These are phyloP conservation scores for Paramecium sexaurelia DNA, from an alignment of 73 alveolate genomes.

Conservation along the genomic window DNA sequence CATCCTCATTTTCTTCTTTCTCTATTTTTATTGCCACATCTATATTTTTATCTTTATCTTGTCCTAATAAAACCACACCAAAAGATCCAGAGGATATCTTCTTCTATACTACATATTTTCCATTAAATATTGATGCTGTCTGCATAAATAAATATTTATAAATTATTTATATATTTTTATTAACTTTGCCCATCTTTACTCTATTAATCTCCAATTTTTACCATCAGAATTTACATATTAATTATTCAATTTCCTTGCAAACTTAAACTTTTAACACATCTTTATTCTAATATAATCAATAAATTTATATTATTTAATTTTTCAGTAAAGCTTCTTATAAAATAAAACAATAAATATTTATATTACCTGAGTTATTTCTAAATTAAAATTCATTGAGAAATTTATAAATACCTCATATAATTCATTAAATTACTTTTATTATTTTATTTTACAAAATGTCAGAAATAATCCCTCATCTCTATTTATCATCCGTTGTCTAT, in stretches of 20 bases:
- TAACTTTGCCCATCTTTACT: neutral
- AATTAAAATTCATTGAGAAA: neutral
- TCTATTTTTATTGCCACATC: constrained; percentile 67
- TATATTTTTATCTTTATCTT: constrained; percentile 52
- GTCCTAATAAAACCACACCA: constrained; percentile 79
- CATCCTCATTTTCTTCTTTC: constrained; percentile 70
- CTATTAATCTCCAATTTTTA: neutral
- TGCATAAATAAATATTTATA: neutral
- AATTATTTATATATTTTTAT: neutral
- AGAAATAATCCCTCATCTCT: constrained; percentile 6
- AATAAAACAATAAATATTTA: neutral
- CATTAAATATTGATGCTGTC: constrained; percentile 25
- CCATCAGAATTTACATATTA: too few species aligned
- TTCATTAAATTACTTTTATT: neutral
- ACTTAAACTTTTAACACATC: too few species aligned
- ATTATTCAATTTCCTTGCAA: too few species aligned
- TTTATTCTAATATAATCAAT: too few species aligned
- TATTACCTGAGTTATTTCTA: neutral
- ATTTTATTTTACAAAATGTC: constrained; percentile 19
- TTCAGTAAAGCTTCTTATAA: neutral
- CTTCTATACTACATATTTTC: constrained; percentile 55
- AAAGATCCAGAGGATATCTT: constrained; percentile 91
- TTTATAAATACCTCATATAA: neutral
- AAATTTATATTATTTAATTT: neutral
- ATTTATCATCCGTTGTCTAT: constrained; percentile 39